Conservation (phyloP, 1,284 basidiomycete species). For the Mycena sp. region DNA sequence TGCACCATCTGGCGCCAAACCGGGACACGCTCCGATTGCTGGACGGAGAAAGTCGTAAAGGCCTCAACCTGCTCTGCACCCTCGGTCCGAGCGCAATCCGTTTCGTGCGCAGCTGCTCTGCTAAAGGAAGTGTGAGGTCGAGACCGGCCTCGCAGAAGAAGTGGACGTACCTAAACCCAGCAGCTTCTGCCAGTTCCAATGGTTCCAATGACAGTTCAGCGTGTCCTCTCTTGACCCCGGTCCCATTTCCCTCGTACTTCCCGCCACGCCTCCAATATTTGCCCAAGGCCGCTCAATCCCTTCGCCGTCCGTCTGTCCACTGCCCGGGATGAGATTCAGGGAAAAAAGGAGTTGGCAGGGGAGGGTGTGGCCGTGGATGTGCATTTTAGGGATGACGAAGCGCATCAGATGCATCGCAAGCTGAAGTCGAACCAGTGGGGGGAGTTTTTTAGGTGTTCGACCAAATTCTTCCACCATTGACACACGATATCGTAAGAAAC, state of each 20-base stretch:
- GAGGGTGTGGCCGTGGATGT: constrained; percentile 35
- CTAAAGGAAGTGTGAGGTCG: background rate
- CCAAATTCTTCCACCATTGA: constrained; percentile 31
- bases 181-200: constrained; percentile 42
- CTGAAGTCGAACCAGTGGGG: constrained; percentile 24
- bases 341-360: constrained; percentile 34
- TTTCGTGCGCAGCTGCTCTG: background rate
- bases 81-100: background rate
- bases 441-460: constrained; percentile 5
- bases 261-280: constrained; percentile 25
- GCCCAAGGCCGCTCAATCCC: constrained; percentile 33
- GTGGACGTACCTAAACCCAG: constrained; percentile 23
- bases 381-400: constrained; percentile 38
- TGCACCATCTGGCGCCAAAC: constrained; percentile 3
- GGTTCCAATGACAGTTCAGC: constrained; percentile 38
- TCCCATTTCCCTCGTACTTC: constrained; percentile 39
- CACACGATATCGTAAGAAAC: constrained; percentile 37
- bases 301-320: constrained; percentile 40
- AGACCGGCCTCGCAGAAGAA: background rate
- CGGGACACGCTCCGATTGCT: background rate
- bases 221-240: constrained; percentile 23
- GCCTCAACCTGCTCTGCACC: background rate
- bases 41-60: background rate
- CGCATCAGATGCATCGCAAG: background rate
- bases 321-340: constrained; percentile 32